Evolutionary conservation across 495 filamentous ascomycete species (phyloP), one percentile per base, ranked within the genome.

Genomic region (Lasiosphaeria hispida): DNA sequence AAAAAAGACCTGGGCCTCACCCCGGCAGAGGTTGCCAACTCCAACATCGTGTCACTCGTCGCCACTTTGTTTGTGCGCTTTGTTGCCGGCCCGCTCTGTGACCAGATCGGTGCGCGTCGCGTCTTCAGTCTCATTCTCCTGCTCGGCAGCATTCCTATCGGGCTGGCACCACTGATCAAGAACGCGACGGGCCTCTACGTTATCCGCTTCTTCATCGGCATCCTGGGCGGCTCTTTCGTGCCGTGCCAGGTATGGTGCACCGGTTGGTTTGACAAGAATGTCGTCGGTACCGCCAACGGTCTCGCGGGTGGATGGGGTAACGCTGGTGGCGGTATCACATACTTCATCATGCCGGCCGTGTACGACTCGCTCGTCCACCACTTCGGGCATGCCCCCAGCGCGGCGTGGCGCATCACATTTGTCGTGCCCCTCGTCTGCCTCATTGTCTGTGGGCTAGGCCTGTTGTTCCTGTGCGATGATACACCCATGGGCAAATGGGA

Each of bases 231-330:
- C 0, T 83, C 83, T 6, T 97, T 97, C 60, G 92, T 97, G 3
- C 93, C 93, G 2, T 97, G 93, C 70, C 93, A 96, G 63, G 93
- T 97, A 7, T 97, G 93, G 92, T 89, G 87, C 34, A 96, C 93
- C 0, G 92, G 88, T 1, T 97, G 92, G 77, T 96, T 94, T 64
- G 93, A 97, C 76, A 96, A 96, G 77, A 95, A 90, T 66, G 83
- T 97, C 15, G 89, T 97, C 18, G 93, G 93, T 35, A 90, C 90
- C 6, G 90, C 92, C 55, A 97, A 96, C 66, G 86, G 90, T 7
- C 73, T 97, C 1, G 86, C 91, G 10, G 93, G 83, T 48, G 93
- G 93, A 2, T 85, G 87, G 69, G 93, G 93, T 38, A 97, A 97
- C 60, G 83, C 92, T 36, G 93, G 93, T 58, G 93, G 93, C 57